Evolutionary conservation across 169 alveolate species (phyloP).

Genomic region (Plasmodium cynomolgi): DNA sequence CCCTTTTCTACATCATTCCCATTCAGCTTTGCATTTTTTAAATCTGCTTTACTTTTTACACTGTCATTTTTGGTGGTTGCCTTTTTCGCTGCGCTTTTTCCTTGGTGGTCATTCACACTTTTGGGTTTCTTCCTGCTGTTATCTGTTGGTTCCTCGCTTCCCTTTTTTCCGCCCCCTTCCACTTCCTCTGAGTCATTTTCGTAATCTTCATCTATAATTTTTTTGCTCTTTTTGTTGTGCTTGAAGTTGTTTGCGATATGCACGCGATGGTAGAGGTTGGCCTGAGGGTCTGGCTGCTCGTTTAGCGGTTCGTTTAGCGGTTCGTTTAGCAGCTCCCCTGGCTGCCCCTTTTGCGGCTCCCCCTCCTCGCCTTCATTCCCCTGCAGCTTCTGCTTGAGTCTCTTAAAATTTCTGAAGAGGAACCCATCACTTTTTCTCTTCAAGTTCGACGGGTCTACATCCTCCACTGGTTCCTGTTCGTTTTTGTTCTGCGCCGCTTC

Average conservation of each 20-base stretch:
- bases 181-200: neutral
- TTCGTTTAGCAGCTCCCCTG: neutral
- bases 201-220: slow-evolving; percentile 54
- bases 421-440: slow-evolving; percentile 63
- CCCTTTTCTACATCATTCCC: neutral
- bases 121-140: neutral
- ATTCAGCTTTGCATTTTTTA: neutral
- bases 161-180: neutral
- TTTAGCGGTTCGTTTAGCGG: neutral
- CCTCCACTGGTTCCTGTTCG: neutral
- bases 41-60: slow-evolving; percentile 15
- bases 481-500: slow-evolving; percentile 3
- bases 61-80: neutral
- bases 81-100: neutral
- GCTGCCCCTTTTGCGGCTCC: neutral
- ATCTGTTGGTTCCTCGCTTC: neutral
- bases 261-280: neutral
- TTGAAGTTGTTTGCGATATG: neutral
- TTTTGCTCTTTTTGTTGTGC: slow-evolving; percentile 41
- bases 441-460: neutral
- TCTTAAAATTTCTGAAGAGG: slow-evolving; percentile 11
- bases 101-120: neutral
- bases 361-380: slow-evolving; percentile 4
- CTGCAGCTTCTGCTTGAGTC: slow-evolving; percentile 35
- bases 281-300: neutral